These are phyloP conservation scores for Diplodia corticola DNA, from an alignment of 2,329 filamentous ascomycete genomes.

Conservation along the genomic window DNA sequence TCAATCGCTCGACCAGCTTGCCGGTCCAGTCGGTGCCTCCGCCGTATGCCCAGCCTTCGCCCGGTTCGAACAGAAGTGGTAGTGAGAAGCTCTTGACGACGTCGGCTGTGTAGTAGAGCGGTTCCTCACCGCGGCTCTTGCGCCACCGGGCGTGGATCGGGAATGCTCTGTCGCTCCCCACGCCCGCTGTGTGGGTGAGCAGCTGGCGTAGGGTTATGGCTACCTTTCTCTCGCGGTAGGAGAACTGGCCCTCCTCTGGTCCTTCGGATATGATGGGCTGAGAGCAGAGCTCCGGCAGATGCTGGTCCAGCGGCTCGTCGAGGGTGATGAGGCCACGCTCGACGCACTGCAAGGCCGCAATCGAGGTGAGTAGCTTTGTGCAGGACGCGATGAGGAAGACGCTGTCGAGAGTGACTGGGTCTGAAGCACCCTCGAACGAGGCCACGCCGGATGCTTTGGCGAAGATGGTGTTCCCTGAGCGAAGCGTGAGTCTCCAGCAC, in stretches of 20 bases:
- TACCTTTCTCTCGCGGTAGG: constrained; percentile 24
- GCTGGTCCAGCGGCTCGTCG: constrained; percentile 34
- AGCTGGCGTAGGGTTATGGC: constrained; percentile 23
- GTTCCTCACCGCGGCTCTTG: constrained; percentile 24
- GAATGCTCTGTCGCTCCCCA: constrained; percentile 27
- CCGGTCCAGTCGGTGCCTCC: constrained; percentile 30
- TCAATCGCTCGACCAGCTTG: constrained; percentile 28
- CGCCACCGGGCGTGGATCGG: constrained; percentile 23
- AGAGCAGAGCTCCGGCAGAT: constrained; percentile 35
- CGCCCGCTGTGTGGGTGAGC: constrained; percentile 32
- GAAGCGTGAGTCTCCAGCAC: background rate
- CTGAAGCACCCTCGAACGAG: background rate
- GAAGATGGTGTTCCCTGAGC: background rate
- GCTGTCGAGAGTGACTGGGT: background rate
- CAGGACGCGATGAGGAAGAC: constrained; percentile 35
- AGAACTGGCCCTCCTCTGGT: background rate
- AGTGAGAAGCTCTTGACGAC: constrained; percentile 22
- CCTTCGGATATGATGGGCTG: constrained; percentile 29
- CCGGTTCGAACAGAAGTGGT: constrained; percentile 32
- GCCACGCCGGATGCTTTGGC: background rate
- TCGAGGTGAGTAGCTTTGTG: constrained; percentile 42
- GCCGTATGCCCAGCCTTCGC: constrained; percentile 29
- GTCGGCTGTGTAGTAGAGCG: background rate
- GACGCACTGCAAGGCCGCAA: constrained; percentile 38
- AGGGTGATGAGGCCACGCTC: constrained; percentile 36